A percentile compares a stretch with the other conserved stretches of the same genome.
These are phyloP conservation scores for Yamadazyma paraphyllophila DNA, from an alignment of 805 yeast species.

Conservation along the genomic window DNA sequence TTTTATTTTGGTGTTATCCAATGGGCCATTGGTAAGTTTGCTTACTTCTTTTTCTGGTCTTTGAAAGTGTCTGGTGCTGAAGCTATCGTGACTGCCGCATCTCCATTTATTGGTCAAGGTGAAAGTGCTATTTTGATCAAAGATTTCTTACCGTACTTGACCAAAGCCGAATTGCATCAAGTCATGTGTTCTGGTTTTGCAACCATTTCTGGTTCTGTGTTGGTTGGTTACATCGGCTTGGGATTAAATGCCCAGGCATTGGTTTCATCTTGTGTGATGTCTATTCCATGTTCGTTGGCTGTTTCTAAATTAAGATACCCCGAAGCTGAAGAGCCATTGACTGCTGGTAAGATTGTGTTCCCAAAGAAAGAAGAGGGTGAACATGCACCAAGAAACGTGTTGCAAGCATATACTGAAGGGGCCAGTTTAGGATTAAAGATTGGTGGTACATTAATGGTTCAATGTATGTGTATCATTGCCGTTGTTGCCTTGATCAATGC, in stretches of 20 bases:
- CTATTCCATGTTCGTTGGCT: slow-evolving; percentile 63
- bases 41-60: slow-evolving; percentile 58
- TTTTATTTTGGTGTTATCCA: slow-evolving; percentile 59
- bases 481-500: slow-evolving; percentile 56
- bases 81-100: slow-evolving; percentile 63
- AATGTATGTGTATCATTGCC: slow-evolving; percentile 60
- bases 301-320: slow-evolving; percentile 59
- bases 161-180: slow-evolving; percentile 61
- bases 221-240: slow-evolving; percentile 60
- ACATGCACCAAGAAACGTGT: slow-evolving; percentile 44
- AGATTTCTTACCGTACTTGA: slow-evolving; percentile 56
- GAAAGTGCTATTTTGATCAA: slow-evolving; percentile 62
- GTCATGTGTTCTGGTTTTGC: slow-evolving; percentile 63
- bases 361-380: slow-evolving; percentile 39
- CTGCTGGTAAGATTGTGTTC: slow-evolving; percentile 48
- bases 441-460: slow-evolving; percentile 56
- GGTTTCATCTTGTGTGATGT: slow-evolving; percentile 67
- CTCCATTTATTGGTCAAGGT: slow-evolving; percentile 67
- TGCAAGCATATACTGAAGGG: slow-evolving; percentile 59
- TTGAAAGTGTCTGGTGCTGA: slow-evolving; percentile 62
- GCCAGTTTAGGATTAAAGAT: slow-evolving; percentile 56
- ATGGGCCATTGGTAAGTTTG: slow-evolving; percentile 58
- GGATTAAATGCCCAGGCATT: slow-evolving; percentile 63
- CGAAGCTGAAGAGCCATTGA: slow-evolving; percentile 54
- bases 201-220: slow-evolving; percentile 62